Evolutionary conservation across 768 basidiomycete genomes (phyloP).

Genomic region (Leccinum sublutescens): DNA sequence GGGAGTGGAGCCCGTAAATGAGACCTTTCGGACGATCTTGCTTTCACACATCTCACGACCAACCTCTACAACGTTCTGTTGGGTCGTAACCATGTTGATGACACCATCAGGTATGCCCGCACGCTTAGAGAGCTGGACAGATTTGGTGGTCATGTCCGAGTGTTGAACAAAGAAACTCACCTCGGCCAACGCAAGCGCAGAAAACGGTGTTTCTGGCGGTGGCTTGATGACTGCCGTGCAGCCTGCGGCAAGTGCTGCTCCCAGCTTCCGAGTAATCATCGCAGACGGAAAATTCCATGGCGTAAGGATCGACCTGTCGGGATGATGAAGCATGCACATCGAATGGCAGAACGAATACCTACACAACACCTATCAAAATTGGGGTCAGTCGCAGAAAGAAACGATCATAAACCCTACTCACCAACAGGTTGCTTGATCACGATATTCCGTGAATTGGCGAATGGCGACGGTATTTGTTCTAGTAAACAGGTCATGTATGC

Average conservation of each 20-base stretch:
- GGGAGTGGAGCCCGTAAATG: constrained; percentile 86
- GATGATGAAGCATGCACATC: constrained; percentile 5
- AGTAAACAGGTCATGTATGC: neutral
- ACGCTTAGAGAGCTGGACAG: constrained; percentile 64
- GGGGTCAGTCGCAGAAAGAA: constrained; percentile 20
- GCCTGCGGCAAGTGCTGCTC: constrained; percentile 90
- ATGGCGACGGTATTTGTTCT: constrained; percentile 83
- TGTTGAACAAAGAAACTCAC: constrained; percentile 36
- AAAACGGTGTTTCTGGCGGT: constrained; percentile 93
- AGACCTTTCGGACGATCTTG: constrained; percentile 80
- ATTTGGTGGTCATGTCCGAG: neutral
- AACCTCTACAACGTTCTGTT: constrained; percentile 80
- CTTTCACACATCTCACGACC: constrained; percentile 94
- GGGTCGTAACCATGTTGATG: constrained; percentile 90
- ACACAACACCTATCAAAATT: constrained; percentile 45
- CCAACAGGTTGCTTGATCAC: constrained; percentile 93
- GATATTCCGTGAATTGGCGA: constrained; percentile 71
- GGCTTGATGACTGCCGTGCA: constrained; percentile 96
- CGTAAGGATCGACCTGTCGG: constrained; percentile 66
- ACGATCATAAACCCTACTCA: constrained; percentile 41
- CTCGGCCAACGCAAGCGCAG: constrained; percentile 88
- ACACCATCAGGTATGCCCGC: constrained; percentile 97
- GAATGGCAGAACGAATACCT: constrained; percentile 14
- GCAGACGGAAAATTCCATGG: constrained; percentile 96
- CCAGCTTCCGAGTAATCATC: constrained; percentile 91